A percentile compares a stretch with the other conserved stretches of the same genome.
Evolutionary conservation across 495 filamentous ascomycete species (phyloP).

Genomic region (Neurospora tetraspora): DNA sequence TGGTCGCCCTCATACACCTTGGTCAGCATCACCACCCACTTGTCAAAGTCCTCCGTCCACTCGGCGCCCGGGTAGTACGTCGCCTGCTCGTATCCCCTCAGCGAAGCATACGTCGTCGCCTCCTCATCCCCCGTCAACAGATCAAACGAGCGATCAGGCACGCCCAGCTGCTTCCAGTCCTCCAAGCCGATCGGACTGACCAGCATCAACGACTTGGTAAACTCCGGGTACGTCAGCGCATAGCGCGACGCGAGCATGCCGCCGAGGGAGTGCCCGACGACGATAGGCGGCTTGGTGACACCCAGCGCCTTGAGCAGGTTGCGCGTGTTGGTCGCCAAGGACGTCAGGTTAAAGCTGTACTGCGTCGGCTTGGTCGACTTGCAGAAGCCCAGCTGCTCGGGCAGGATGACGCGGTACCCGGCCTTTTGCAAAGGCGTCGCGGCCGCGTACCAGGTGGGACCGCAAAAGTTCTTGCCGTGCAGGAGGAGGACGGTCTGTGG

Average conservation of each 20-base stretch:
- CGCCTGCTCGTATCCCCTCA: constrained; percentile 32
- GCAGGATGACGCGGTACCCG: constrained; percentile 36
- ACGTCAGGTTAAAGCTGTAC: constrained; percentile 35
- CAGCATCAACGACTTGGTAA: constrained; percentile 19
- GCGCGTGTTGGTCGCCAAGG: constrained; percentile 32
- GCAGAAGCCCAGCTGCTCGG: constrained; percentile 40
- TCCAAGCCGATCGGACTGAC: constrained; percentile 35
- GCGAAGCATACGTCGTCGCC: constrained; percentile 23
- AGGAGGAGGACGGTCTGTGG: constrained; percentile 26
- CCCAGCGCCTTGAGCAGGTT: constrained; percentile 22
- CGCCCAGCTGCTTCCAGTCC: constrained; percentile 33
- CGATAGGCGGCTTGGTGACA: constrained; percentile 17
- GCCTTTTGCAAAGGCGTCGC: constrained; percentile 16
- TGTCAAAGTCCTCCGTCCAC: constrained; percentile 29
- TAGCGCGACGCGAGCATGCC: constrained; percentile 36
- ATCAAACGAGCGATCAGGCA: constrained; percentile 29
- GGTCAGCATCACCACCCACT: constrained; percentile 38
- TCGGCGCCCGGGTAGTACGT: constrained; percentile 30
- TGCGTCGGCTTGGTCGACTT: constrained; percentile 33
- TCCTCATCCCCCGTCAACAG: constrained; percentile 17
- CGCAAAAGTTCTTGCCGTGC: constrained; percentile 41
- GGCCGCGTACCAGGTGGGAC: constrained; percentile 31
- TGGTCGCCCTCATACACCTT: constrained; percentile 30
- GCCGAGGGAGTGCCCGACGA: constrained; percentile 39
- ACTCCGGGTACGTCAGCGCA: constrained; percentile 31